These are phyloP conservation scores for Eutrema heterophyllum DNA, from an alignment of 345 rosid species.

Conservation along the genomic window DNA sequence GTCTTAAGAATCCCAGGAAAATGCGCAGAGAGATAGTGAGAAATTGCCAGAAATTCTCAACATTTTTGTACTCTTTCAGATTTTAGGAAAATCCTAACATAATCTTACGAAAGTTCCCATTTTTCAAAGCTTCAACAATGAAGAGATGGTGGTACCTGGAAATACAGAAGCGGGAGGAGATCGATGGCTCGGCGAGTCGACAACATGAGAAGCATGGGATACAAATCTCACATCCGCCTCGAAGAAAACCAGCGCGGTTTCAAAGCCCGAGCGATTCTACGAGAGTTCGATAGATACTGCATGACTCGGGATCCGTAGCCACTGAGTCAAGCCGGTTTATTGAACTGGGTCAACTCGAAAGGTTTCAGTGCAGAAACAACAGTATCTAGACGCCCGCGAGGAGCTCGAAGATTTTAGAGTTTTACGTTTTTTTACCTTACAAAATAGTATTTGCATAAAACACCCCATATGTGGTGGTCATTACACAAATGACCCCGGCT, in stretches of 20 bases:
- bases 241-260: constrained; percentile 26
- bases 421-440: background rate
- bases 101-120: background rate
- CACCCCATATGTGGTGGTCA: background rate
- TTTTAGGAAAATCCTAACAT: background rate
- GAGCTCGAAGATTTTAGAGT: background rate
- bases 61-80: background rate
- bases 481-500: background rate
- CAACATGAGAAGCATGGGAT: constrained; percentile 24
- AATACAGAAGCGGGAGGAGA: constrained; percentile 3
- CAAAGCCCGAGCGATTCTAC: constrained; percentile 38
- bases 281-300: constrained; percentile 43
- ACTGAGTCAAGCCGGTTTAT: background rate
- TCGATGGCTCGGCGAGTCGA: background rate
- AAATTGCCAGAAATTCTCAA: background rate
- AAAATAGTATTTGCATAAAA: background rate
- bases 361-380: background rate
- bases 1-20: background rate
- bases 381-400: background rate
- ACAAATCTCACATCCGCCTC: constrained; percentile 28
- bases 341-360: background rate
- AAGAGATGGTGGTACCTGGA: constrained; percentile 34
- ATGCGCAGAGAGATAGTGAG: background rate
- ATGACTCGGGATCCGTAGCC: constrained; percentile 16
- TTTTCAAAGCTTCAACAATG: background rate